Evolutionary conservation across 805 yeast species (phyloP).

Genomic region (Nakazawaea holstii): DNA sequence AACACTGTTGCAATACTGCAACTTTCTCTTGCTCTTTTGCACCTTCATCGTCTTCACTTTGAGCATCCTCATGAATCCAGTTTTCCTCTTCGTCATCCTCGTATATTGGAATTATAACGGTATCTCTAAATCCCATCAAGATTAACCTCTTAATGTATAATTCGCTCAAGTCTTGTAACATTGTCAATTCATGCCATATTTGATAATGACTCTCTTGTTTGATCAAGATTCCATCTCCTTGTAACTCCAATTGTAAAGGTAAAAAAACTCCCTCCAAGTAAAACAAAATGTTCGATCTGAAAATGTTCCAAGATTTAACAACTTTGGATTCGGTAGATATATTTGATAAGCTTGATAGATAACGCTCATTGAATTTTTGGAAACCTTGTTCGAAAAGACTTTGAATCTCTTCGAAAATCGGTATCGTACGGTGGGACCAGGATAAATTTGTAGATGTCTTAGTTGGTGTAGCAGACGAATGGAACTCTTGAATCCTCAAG

Average conservation of each 20-base stretch:
- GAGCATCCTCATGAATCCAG: conserved; percentile 3
- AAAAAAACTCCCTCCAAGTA: conserved; percentile 56
- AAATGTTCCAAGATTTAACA: conserved; percentile 51
- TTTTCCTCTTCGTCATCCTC: conserved; percentile 27
- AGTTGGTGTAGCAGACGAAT: background rate
- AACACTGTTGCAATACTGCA: conserved; percentile 47
- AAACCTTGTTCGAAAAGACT: conserved; percentile 41
- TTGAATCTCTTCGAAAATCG: conserved; percentile 37
- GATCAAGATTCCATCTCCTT: conserved; percentile 21
- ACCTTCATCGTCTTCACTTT: conserved; percentile 5
- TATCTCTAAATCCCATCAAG: conserved; percentile 44
- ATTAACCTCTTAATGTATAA: conserved; percentile 20
- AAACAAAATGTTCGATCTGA: conserved; percentile 49
- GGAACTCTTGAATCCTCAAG: conserved; percentile 15
- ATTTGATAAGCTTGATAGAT: conserved; percentile 22
- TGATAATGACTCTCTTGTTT: conserved; percentile 11
- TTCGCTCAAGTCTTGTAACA: background rate
- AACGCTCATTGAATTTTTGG: conserved; percentile 18
- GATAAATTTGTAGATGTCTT: background rate
- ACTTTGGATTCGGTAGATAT: conserved; percentile 22
- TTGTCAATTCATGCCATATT: conserved; percentile 6
- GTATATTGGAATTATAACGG: conserved; percentile 46
- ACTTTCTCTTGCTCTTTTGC: conserved; percentile 4
- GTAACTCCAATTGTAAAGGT: conserved; percentile 50
- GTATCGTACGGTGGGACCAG: conserved; percentile 21